A percentile compares a stretch with the other conserved stretches of the same genome.
Conservation (phyloP, 768 basidiomycete species). For the Mycena albidolilacea region DNA sequence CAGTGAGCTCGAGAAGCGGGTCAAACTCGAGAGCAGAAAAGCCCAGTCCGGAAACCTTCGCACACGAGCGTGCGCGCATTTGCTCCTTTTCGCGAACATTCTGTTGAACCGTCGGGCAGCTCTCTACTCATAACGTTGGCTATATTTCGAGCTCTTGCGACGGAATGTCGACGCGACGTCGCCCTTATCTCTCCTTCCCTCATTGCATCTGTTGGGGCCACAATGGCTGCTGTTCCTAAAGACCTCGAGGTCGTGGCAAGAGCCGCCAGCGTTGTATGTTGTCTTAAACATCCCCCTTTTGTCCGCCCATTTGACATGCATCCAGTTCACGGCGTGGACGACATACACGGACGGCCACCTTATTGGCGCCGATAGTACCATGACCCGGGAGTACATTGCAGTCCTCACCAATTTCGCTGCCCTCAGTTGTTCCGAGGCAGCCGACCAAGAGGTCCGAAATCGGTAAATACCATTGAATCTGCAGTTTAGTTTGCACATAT, state of each 20-base stretch:
- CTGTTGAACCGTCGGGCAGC: constrained; percentile 52
- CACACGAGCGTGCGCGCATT: constrained; percentile 78
- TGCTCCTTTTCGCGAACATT: constrained; percentile 10
- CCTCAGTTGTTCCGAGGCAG: constrained; percentile 66
- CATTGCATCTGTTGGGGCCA: constrained; percentile 73
- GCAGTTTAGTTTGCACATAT: constrained; percentile 23
- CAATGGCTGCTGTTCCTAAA: constrained; percentile 65
- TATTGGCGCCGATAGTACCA: constrained; percentile 80
- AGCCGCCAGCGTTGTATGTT: constrained; percentile 84
- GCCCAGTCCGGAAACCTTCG: constrained; percentile 83
- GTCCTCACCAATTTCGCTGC: constrained; percentile 76
- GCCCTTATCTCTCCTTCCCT: constrained; percentile 80
- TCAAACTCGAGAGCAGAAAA: constrained; percentile 74
- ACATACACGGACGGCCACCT: constrained; percentile 91
- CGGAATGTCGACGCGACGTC: constrained; percentile 90
- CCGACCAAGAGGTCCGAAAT: constrained; percentile 82
- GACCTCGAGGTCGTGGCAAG: constrained; percentile 86
- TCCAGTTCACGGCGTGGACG: constrained; percentile 91
- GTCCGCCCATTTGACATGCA: not conserved
- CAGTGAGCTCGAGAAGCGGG: constrained; percentile 82
- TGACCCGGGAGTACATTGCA: constrained; percentile 80
- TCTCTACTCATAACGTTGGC: constrained; percentile 87
- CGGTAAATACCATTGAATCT: constrained; percentile 60
- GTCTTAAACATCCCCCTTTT: constrained; percentile 1
- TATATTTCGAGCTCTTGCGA: constrained; percentile 85